Percentiles rank a stretch among this genome's conserved stretches.
phyloP scores from a whole-genome alignment of 2,329 filamentous ascomycete genomes.

The Fusarium sp. region DNA sequence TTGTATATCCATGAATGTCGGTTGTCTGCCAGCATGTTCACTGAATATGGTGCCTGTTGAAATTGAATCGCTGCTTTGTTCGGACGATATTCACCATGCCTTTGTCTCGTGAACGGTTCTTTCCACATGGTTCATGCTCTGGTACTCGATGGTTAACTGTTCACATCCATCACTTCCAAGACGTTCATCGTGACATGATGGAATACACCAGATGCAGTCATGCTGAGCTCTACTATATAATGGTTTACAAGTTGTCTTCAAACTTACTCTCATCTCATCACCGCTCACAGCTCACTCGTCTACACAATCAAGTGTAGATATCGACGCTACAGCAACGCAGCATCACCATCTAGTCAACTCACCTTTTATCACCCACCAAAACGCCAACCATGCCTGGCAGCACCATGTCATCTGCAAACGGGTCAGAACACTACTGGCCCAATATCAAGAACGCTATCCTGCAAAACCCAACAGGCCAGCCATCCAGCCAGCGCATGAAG shows the following conservation, averaged over 20 bases:
- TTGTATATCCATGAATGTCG: background rate
- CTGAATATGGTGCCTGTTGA: background rate
- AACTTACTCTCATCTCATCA: background rate
- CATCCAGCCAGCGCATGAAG: background rate
- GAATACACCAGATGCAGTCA: background rate
- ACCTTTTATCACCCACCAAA: background rate
- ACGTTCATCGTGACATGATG: background rate
- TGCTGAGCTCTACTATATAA: background rate
- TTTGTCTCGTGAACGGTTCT: background rate
- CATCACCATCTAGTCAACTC: background rate
- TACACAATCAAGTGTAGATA: background rate
- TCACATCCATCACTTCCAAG: background rate
- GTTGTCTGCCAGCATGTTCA: background rate
- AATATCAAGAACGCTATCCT: constrained; percentile 6
- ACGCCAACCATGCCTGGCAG: background rate
- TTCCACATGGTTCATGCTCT: background rate
- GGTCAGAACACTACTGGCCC: constrained; percentile 18
- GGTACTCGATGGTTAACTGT: background rate
- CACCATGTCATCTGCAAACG: background rate
- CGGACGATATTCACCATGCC: background rate
- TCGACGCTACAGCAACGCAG: background rate
- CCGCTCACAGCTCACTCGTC: background rate
- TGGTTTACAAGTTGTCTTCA: background rate
- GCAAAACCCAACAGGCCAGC: background rate
- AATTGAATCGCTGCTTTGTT: background rate